These are phyloP conservation scores for Boletus patriciae DNA, from an alignment of 768 basidiomycete genomes.

Conservation along the genomic window DNA sequence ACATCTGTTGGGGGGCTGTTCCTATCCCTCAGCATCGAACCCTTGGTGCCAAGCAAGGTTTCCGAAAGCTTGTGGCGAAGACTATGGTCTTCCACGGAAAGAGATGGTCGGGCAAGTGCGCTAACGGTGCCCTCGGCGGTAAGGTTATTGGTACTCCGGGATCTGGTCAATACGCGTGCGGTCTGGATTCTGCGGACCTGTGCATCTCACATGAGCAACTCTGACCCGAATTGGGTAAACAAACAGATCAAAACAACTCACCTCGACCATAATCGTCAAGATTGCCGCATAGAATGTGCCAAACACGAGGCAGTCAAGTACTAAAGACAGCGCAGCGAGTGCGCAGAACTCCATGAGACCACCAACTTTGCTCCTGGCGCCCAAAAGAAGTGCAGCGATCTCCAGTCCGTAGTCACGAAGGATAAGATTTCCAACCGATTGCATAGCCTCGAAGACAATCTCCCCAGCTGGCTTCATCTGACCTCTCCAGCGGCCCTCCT, in stretches of 20 bases:
- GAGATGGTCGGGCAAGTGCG: conserved; percentile 29
- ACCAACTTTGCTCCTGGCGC: conserved; percentile 82
- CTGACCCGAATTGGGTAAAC: not conserved
- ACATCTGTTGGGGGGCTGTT: conserved; percentile 40
- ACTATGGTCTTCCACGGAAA: conserved; percentile 15
- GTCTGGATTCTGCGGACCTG: conserved; percentile 73
- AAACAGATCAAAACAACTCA: conserved; percentile 37
- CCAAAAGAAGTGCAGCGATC: conserved; percentile 83
- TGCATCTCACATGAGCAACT: conserved; percentile 1
- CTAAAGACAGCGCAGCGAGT: conserved; percentile 84
- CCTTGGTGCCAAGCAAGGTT: conserved; percentile 47
- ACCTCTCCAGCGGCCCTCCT: conserved; percentile 40
- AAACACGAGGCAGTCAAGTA: conserved; percentile 83
- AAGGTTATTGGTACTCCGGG: conserved; percentile 33
- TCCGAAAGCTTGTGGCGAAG: conserved; percentile 30
- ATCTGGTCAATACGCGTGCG: conserved; percentile 50
- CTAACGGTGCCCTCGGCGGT: conserved; percentile 32
- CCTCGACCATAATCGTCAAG: conserved; percentile 95
- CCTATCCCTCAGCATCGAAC: conserved; percentile 47
- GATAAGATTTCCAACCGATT: conserved; percentile 76
- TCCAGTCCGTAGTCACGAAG: conserved; percentile 93
- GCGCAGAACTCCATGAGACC: conserved; percentile 94
- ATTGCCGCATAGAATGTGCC: conserved; percentile 90
- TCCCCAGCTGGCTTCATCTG: conserved; percentile 75
- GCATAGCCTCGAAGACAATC: conserved; percentile 82